Conservation (phyloP, 768 basidiomycete genomes). For the Leccinum boreale region DNA sequence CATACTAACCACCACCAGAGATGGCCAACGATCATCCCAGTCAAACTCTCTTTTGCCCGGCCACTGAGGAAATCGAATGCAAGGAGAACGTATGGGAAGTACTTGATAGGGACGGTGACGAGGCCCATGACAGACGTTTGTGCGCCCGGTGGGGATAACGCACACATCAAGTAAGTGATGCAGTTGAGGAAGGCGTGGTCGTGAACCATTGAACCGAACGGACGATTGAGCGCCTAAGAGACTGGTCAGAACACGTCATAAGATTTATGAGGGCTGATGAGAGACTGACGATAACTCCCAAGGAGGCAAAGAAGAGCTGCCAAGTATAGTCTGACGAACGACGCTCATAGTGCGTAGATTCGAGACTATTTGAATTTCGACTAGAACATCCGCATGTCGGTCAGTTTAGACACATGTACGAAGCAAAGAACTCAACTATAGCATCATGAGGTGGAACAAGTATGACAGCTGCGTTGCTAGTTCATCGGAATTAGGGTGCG, state of each 20-base stretch:
- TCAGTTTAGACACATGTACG: not conserved
- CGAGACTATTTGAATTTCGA: conserved; percentile 62
- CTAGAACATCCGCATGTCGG: conserved; percentile 34
- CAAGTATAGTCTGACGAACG: conserved; percentile 76
- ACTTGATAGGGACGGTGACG: conserved; percentile 65
- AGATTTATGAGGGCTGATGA: not conserved
- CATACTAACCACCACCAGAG: conserved; percentile 78
- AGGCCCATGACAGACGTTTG: conserved; percentile 80
- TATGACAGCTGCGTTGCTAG: conserved; percentile 32
- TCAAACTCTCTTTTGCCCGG: conserved; percentile 58
- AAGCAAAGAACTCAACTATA: conserved; percentile 34
- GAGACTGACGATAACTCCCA: conserved; percentile 56
- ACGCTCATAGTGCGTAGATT: conserved; percentile 52
- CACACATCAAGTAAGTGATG: conserved; percentile 65
- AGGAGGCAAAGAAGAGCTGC: conserved; percentile 58
- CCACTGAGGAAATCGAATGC: conserved; percentile 65
- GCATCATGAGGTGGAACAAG: conserved; percentile 42
- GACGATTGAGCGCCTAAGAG: conserved; percentile 53
- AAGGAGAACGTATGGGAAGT: conserved; percentile 73
- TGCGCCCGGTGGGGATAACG: conserved; percentile 60
- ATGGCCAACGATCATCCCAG: conserved; percentile 76
- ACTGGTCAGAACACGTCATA: not conserved
- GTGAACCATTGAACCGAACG: conserved; percentile 55
- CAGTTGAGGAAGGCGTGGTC: conserved; percentile 63
- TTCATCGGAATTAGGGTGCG: not conserved